phyloP scores from a whole-genome alignment of 2,329 filamentous ascomycete genomes.

The Leptographium galeiforme region DNA sequence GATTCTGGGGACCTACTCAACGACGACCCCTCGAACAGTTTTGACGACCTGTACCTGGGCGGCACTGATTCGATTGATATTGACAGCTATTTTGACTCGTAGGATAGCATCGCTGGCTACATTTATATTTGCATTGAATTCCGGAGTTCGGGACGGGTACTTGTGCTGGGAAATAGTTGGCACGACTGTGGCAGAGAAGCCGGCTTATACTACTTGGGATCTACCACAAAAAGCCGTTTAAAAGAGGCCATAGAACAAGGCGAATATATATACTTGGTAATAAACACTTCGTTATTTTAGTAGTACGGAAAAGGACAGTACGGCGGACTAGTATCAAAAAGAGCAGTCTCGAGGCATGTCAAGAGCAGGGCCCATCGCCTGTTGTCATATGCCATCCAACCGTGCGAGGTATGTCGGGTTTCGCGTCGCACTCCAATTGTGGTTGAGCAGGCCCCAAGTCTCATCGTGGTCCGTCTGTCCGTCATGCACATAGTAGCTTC shows the following conservation, averaged over 20 bases:
- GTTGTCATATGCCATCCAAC: conserved; percentile 24
- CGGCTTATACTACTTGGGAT: too few relatives aligned
- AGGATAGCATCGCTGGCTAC: not conserved
- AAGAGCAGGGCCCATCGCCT: conserved; percentile 20
- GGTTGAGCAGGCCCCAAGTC: conserved; percentile 29
- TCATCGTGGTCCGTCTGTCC: conserved; percentile 37
- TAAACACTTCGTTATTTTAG: too few relatives aligned
- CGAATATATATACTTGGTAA: too few relatives aligned
- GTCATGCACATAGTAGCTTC: conserved; percentile 44
- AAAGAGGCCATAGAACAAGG: too few relatives aligned
- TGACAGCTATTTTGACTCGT: conserved; percentile 10
- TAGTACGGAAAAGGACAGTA: too few relatives aligned
- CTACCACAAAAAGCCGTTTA: too few relatives aligned
- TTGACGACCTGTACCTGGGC: conserved; percentile 37
- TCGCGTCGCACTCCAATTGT: conserved; percentile 25
- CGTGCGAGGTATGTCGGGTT: conserved; percentile 21
- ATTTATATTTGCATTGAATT: not conserved
- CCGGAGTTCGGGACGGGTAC: too few relatives aligned
- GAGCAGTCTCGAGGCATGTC: too few relatives aligned
- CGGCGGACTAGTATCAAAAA: too few relatives aligned
- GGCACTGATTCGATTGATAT: conserved; percentile 26
- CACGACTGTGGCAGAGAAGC: too few relatives aligned
- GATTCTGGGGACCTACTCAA: conserved; percentile 23
- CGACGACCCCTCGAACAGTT: conserved; percentile 25
- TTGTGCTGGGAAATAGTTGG: too few relatives aligned